Evolutionary conservation across 2,329 filamentous ascomycete species (phyloP).

Genomic region (Ophiostoma triangulosporum): DNA sequence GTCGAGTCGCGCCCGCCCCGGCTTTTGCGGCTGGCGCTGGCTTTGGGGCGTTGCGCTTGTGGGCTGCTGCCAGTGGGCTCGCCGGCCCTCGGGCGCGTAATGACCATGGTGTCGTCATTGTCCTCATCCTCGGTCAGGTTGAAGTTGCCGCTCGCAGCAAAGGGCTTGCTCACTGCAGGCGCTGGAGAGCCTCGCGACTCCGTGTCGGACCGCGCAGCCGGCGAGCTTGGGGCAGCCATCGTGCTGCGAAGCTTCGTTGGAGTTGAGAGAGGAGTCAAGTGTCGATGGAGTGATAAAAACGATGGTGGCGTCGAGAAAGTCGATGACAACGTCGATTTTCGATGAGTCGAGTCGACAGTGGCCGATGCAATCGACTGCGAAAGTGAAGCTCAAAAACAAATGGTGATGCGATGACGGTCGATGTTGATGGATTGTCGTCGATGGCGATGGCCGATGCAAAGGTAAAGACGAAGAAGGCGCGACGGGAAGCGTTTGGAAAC

Average conservation of each 20-base stretch:
- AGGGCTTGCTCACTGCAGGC: conserved; percentile 29
- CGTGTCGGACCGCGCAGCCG: conserved; percentile 29
- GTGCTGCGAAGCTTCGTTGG: conserved; percentile 1
- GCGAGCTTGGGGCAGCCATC: conserved; percentile 25
- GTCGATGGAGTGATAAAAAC: not conserved
- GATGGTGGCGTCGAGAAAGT: not conserved
- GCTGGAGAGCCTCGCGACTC: conserved; percentile 34
- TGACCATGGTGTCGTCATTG: conserved; percentile 13
- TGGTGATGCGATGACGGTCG: not conserved
- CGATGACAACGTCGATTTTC: not conserved
- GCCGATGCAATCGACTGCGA: no score
- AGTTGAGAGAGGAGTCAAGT: no score
- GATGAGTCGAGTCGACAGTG: not conserved
- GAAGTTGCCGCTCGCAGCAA: conserved; percentile 31
- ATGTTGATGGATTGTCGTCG: not conserved
- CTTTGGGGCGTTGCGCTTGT: conserved; percentile 18
- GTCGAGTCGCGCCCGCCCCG: conserved; percentile 21
- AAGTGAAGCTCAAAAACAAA: not conserved
- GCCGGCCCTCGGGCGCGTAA: conserved; percentile 16
- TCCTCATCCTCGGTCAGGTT: conserved; percentile 36
- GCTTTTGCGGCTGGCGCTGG: conserved; percentile 9
- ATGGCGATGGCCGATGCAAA: not conserved
- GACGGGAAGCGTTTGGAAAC: not conserved
- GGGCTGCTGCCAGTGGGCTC: conserved; percentile 24
- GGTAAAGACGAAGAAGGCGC: not conserved